Conservation (phyloP, 75 land plant genomes). For the Chamaecyparis obtusa region DNA sequence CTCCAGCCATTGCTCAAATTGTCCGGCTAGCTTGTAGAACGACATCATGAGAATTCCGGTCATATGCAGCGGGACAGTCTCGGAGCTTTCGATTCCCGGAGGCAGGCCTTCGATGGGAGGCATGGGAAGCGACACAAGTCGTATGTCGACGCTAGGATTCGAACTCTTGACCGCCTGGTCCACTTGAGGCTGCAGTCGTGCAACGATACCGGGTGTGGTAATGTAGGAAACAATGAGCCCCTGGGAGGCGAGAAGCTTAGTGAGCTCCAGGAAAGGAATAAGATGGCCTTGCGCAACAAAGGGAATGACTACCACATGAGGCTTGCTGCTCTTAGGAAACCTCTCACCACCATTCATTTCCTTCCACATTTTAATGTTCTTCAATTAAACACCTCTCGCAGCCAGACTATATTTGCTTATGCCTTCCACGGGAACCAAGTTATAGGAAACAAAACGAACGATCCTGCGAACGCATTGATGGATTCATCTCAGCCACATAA, state of each 20-base stretch:
- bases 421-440: no score
- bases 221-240: conserved; percentile 19
- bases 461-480: no score
- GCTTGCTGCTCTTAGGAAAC: background rate
- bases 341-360: background rate
- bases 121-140: background rate
- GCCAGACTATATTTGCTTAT: no score
- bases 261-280: conserved; percentile 38
- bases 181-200: conserved; percentile 6
- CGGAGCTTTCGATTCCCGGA: background rate
- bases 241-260: conserved; percentile 24
- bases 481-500: no score
- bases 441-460: no score
- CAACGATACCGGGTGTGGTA: conserved; percentile 29
- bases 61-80: background rate
- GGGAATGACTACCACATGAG: conserved; percentile 32
- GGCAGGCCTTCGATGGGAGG: conserved; percentile 10
- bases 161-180: background rate
- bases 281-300: conserved; percentile 36
- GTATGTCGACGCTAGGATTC: background rate
- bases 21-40: background rate
- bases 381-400: no score
- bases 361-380: no score
- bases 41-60: background rate
- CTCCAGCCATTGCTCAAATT: conserved; percentile 6